Base-by-base conservation (phyloP, 768 basidiomycete genomes). In the Leccinum boreale region DNA sequence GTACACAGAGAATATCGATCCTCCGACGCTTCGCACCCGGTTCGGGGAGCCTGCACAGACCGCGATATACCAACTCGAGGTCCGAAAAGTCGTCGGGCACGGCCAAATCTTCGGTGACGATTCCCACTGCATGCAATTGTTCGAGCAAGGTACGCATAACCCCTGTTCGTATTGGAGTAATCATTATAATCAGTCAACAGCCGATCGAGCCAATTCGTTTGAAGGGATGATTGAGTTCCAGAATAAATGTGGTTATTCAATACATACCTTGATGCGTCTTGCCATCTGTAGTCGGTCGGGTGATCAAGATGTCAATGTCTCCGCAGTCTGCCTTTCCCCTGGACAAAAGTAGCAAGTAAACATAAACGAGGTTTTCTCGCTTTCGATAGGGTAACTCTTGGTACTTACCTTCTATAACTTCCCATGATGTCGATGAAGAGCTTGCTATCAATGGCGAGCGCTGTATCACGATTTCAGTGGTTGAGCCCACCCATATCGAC, bases 221-320 rank as follows among this genome's bases (percentile, higher is more conserved):
- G 21, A 29, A 55, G 17, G 23, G 23, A 9, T 21, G 36, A 28
- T 26, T 19, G 33, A n/a, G 39, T n/a, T 39, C 39, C 39, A 9
- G 9, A 39, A 17, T 36, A 36, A 3, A 39, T 39, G 8, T 39
- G 17, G 9, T n/a, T n/a, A n/a, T 39, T 39, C n/a, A n/a, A 7
- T 39, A 53, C 75, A 53, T 64, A 85, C 93, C 90, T 53, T 76
- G 74, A 68, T 96, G 94, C 0, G 86, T 89, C 58, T 74, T 79
- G 0, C 90, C 91, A 62, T 95, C 92, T 3, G 78, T 72, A 1
- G 83, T 78, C 21, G 84, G 79, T 5, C 93, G 84, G 2, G 92
- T 92, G 60, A 98, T 85, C 56, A 97, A 70, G 49, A 97, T 85
- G 70, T 98, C 94, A 57, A 98, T 91, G 68, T 97, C 95, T 2